Evolutionary conservation across 306 rosid species (phyloP), one percentile per base, ranked within the genome.

Genomic region (Vigna hirtella): DNA sequence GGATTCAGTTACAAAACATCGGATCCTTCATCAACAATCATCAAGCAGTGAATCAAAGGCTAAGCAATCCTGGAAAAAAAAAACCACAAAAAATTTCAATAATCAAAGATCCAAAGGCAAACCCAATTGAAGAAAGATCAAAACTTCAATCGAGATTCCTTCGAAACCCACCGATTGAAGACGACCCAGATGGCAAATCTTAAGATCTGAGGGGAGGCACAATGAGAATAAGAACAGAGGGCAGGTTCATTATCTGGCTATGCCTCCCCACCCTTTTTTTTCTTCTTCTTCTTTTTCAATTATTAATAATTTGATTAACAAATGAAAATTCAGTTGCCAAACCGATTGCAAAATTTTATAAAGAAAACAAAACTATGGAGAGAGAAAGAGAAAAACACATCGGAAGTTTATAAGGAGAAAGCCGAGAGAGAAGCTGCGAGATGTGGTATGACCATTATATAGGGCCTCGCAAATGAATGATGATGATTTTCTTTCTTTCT

Each of bases 191-290:
- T 83, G 86, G 83, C 66, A 88, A 89, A 93, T 89, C 90, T 83
- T 73, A 89, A 91, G 98, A 93, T 93, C 97, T 91, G 93, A 89
- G 93, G 92, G 98, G 95, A 91, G 93, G 93, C 90, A 89, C 88
- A 79, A 81, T 81, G 81, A 86, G 90, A 83, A 77, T 86, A 86
- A 82, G 89, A 88, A 89, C 87, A 87, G 85, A 88, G 85, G 87
- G 85, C 76, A 90, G 88, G 88, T 83, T 90, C 96, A 85, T 76
- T 88, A 86, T 91, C 89, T 82, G 80, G 83, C 83, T 71, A 81
- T 83, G 91, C 93, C 92, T 88, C 90, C 89, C 88, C 85, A 75
- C 89, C 81, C 85, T 83, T 82, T 86, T 69, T 87, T 82, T 71
- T 52, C 63, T 71, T 71, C 48, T 40, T 65, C 16, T 81, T n/a